Conservation (phyloP, 352 stramenopile species). For the Phytophthora sp. region DNA sequence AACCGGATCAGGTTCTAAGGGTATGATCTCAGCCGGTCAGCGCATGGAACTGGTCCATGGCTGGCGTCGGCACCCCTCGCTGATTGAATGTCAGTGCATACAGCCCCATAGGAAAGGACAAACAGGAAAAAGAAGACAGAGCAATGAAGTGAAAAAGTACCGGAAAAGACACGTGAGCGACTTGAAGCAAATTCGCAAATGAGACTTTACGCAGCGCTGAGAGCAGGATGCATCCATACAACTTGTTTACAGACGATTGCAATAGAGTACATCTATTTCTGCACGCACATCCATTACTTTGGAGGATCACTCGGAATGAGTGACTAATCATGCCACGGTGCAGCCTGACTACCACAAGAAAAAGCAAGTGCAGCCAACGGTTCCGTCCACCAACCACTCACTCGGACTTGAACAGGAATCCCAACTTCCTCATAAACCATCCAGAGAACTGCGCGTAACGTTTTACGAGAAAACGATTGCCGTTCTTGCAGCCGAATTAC, state of each 20-base stretch:
- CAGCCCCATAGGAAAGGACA: neutral
- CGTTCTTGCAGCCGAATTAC: too few species aligned
- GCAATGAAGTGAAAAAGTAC: neutral
- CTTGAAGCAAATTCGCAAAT: constrained; percentile 17
- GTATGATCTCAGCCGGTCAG: constrained; percentile 63
- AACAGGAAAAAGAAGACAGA: neutral
- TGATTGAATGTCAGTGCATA: constrained; percentile 52
- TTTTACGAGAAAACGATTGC: too few species aligned
- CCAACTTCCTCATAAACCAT: too few species aligned
- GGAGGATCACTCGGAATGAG: too few species aligned
- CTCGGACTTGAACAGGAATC: too few species aligned
- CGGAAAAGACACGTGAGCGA: neutral
- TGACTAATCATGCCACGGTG: too few species aligned
- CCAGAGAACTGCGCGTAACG: too few species aligned
- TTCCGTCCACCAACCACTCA: too few species aligned
- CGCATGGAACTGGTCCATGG: constrained; percentile 56
- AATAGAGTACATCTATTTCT: too few species aligned
- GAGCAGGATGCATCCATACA: neutral
- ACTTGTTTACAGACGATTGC: constrained; percentile 11
- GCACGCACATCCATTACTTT: too few species aligned
- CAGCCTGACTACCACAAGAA: too few species aligned
- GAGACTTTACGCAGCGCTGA: constrained; percentile 1
- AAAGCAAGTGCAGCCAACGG: too few species aligned
- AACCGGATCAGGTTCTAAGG: constrained; percentile 74
- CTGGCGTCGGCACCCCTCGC: constrained; percentile 64